Evolutionary conservation across 441 rosid genomes (phyloP).

Genomic region (Syzygium syzygioides): DNA sequence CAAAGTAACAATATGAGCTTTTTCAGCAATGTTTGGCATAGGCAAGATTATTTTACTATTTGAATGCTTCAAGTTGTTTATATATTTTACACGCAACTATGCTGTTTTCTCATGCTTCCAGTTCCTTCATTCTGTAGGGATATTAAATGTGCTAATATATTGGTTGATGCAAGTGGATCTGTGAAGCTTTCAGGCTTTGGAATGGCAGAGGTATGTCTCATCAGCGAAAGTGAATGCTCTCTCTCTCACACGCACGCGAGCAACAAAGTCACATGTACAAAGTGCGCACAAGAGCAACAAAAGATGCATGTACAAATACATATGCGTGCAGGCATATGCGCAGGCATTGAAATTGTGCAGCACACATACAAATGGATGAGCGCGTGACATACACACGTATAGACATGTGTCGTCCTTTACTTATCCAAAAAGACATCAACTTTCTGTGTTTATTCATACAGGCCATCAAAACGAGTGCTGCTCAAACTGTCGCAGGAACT

Average conservation of each 20-base stretch:
- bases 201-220: conserved; percentile 1
- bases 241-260: not conserved
- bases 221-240: not conserved
- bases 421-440: too few species aligned
- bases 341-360: too few species aligned
- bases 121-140: not conserved
- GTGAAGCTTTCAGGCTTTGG: conserved; percentile 9
- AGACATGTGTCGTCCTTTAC: not conserved
- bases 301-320: not conserved
- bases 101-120: not conserved
- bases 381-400: not conserved
- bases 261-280: not conserved
- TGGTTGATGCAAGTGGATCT: not conserved
- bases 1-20: not conserved
- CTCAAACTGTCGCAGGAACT: not conserved
- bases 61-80: not conserved
- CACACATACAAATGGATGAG: too few species aligned
- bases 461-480: not conserved
- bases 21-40: not conserved
- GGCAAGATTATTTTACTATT: not conserved
- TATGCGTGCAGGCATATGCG: not conserved
- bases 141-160: conserved; percentile 1
- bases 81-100: not conserved
- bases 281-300: not conserved
- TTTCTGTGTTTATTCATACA: not conserved